Evolutionary conservation across 164 flowering plant genomes (phyloP), one percentile per base, ranked within the genome.

Genomic region (Cinnamomum chago): DNA sequence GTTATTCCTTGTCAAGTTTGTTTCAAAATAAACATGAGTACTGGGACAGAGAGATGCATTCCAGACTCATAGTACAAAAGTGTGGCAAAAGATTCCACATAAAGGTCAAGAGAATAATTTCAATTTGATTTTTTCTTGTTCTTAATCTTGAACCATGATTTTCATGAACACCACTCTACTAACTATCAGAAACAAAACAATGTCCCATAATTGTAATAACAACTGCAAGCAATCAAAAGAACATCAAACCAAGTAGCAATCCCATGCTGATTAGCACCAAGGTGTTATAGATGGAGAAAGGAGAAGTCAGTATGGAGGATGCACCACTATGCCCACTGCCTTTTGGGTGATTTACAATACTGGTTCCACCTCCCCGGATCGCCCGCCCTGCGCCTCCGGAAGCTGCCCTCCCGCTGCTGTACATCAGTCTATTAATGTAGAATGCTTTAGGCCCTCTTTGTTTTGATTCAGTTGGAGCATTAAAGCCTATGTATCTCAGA

Each of bases 181-280:
- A 40, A 40, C 47, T 6, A 40, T 5, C 10, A 40, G 47, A 40
- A 40, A 9, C 47, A 40, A 40, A 40, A 7, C 47, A 40, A 40
- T 40, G 47, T 40, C 47, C 47, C 47, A 40, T 9, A 40, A 7
- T 40, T 40, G 47, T 40, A 9, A 40, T 40, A 40, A 83, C 64
- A 12, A 86, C 79, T 55, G 18, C 17, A 55, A 55, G 20, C n/a
- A 55, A 55, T 55, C 60, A 55, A 55, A 55, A 55, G 60, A 55
- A 55, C 6, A 55, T 15, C 20, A 55, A 55, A 55, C 17, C 5
- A 55, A 55, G 60, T 15, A 55, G n/a, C 6, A 20, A 20, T 17
- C 5, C 20, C n/a, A 17, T 2, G n/a, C 6, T 17, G n/a, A 55
- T 3, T 55, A 15, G 60, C 18, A 55, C 20, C 60, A 55, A 55